Evolutionary conservation across 148 eudicot genomes (phyloP).

Genomic region (Rhododendron molle): DNA sequence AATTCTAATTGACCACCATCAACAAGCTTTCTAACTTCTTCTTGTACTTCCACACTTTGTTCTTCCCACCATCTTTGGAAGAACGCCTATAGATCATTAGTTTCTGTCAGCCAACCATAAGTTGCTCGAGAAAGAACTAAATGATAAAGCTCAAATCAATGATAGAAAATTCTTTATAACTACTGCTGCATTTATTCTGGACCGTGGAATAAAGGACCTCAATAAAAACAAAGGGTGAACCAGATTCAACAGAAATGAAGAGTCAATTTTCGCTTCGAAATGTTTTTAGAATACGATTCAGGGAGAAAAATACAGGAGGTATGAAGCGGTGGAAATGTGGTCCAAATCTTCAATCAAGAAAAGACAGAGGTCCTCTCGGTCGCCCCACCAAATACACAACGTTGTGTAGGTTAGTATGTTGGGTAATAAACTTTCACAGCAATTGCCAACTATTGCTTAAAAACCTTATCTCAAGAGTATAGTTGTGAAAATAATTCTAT

Average conservation of each 20-base stretch:
- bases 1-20: slow-evolving; percentile 74
- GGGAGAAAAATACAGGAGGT: background rate
- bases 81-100: slow-evolving; percentile 53
- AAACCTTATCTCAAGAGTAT: background rate
- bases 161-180: background rate
- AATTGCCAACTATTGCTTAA: background rate
- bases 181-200: background rate
- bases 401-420: background rate
- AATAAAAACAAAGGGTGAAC: background rate
- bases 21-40: slow-evolving; percentile 57
- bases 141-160: background rate
- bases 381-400: background rate
- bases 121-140: background rate
- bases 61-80: slow-evolving; percentile 78
- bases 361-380: background rate
- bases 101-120: background rate
- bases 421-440: background rate
- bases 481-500: background rate
- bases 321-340: background rate
- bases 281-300: background rate
- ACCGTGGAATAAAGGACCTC: background rate
- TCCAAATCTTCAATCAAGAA: background rate
- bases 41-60: slow-evolving; percentile 49
- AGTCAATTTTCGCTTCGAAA: background rate
- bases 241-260: background rate